phyloP scores from a whole-genome alignment of 148 eudicot species.

The Rhododendron mucronatum region DNA sequence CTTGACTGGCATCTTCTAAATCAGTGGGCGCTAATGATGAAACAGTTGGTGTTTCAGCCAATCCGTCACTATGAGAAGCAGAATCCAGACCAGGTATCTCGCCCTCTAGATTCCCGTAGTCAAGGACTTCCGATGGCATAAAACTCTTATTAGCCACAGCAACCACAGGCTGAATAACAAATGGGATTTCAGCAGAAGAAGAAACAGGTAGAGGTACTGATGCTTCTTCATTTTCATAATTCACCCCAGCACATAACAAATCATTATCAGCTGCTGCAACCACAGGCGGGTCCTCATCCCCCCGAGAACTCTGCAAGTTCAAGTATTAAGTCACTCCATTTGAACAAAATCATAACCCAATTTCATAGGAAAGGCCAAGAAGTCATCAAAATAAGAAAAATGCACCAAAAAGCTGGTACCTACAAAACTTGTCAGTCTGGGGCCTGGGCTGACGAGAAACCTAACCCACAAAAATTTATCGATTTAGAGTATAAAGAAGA shows the following conservation, averaged over 20 bases:
- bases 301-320: conserved; percentile 34
- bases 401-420: background rate
- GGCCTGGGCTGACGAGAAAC: background rate
- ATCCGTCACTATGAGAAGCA: conserved; percentile 37
- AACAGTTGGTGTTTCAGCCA: conserved; percentile 30
- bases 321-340: conserved; percentile 15
- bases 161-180: conserved; percentile 11
- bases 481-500: background rate
- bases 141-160: conserved; percentile 13
- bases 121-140: conserved; percentile 44
- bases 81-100: conserved; percentile 84
- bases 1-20: conserved; percentile 54
- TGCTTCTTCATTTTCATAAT: conserved; percentile 23
- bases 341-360: background rate
- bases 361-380: background rate
- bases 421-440: background rate
- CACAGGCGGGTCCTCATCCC: conserved; percentile 33
- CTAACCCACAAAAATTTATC: conserved; percentile 1
- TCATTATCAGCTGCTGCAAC: conserved; percentile 27
- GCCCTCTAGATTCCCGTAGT: conserved; percentile 38
- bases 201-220: conserved; percentile 30
- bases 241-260: conserved; percentile 21
- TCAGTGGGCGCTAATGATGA: conserved; percentile 42
- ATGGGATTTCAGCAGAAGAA: conserved; percentile 27
- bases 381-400: conserved; percentile 1